phyloP scores from a whole-genome alignment of 2,329 filamentous ascomycete genomes.

The Talaromyces verruculosus region DNA sequence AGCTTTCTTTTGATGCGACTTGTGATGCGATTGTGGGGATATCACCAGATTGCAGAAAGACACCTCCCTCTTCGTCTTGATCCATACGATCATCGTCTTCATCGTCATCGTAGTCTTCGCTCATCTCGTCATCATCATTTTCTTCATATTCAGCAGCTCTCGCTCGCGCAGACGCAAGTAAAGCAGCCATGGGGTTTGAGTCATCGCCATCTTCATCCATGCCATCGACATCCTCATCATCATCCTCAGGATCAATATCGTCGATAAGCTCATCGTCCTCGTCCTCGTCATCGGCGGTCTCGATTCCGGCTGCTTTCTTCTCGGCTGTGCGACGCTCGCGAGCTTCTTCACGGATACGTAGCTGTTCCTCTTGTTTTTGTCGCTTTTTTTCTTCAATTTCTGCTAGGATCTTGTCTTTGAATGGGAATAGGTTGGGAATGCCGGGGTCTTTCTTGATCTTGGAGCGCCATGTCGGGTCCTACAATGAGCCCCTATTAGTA shows the following conservation, averaged over 20 bases:
- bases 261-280: conserved; percentile 10
- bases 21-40: conserved; percentile 49
- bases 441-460: conserved; percentile 97
- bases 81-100: conserved; percentile 55
- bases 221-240: conserved; percentile 52
- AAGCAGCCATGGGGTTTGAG: conserved; percentile 51
- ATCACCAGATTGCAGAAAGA: conserved; percentile 44
- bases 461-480: conserved; percentile 94
- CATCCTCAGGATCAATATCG: conserved; percentile 22
- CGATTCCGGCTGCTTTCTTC: conserved; percentile 38
- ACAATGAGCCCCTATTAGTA: not conserved
- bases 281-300: conserved; percentile 28
- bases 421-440: conserved; percentile 95
- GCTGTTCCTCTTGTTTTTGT: conserved; percentile 75
- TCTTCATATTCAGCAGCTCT: conserved; percentile 47
- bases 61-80: conserved; percentile 51
- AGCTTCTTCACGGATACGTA: conserved; percentile 68
- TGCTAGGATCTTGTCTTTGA: conserved; percentile 91
- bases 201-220: conserved; percentile 59
- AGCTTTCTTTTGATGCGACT: conserved; percentile 55
- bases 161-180: conserved; percentile 48
- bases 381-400: conserved; percentile 89
- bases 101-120: conserved; percentile 59
- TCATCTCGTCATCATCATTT: conserved; percentile 46
- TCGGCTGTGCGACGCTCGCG: conserved; percentile 43